Percentiles rank a stretch among this genome's conserved stretches.
Conservation (phyloP, 345 rosid genomes). For the Triadica sebifera region DNA sequence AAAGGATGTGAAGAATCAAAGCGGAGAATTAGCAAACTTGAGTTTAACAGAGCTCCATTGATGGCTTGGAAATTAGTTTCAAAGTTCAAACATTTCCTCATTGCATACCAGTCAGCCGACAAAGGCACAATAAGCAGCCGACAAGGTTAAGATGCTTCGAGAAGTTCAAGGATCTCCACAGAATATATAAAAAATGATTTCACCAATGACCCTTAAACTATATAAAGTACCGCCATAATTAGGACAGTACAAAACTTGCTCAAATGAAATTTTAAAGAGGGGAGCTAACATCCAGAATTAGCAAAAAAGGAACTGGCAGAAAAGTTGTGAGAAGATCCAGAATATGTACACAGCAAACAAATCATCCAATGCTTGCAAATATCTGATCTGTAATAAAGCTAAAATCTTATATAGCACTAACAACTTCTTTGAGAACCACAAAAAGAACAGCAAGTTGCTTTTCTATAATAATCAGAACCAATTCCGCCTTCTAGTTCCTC, state of each 20-base stretch:
- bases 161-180: slow-evolving; percentile 19
- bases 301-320: slow-evolving; percentile 16
- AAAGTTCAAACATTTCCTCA: slow-evolving; percentile 10
- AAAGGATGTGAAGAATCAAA: slow-evolving; percentile 9
- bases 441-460: slow-evolving; percentile 1
- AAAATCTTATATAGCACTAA: slow-evolving; percentile 5
- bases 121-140: slow-evolving; percentile 9
- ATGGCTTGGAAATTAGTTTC: slow-evolving; percentile 15
- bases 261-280: slow-evolving; percentile 18
- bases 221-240: slow-evolving; percentile 19
- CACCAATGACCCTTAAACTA: slow-evolving; percentile 17
- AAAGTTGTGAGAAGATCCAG: slow-evolving; percentile 20
- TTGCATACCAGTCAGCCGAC: slow-evolving; percentile 19
- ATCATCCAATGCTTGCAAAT: slow-evolving; percentile 17
- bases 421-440: slow-evolving; percentile 11
- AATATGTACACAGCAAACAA: slow-evolving; percentile 22
- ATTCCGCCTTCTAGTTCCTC: slow-evolving; percentile 9
- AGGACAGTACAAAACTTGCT: slow-evolving; percentile 27
- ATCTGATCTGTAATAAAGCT: slow-evolving; percentile 13
- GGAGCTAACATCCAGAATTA: slow-evolving; percentile 25
- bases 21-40: slow-evolving; percentile 13
- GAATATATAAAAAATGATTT: slow-evolving; percentile 9
- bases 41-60: slow-evolving; percentile 9
- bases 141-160: slow-evolving; percentile 9
- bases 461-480: slow-evolving; percentile 3